phyloP scores from a whole-genome alignment of 352 stramenopile species.

The Pythium rhizo-oryzae region DNA sequence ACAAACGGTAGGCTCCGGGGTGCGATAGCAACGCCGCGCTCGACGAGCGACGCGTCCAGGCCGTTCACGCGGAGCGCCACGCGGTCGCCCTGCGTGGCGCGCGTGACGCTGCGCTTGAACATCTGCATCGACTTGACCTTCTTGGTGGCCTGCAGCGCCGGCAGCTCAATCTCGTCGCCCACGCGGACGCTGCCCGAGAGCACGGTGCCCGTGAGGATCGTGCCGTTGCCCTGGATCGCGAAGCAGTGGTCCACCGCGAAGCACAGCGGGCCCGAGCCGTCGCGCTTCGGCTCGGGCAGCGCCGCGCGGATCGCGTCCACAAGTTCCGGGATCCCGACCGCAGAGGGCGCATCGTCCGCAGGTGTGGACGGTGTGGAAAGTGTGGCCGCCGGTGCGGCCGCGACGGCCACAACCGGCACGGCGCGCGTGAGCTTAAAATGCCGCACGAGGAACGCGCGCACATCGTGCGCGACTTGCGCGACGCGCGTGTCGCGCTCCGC shows the following conservation, averaged over 20 bases:
- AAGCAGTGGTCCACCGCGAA: constrained; percentile 99
- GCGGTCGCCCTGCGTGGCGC: constrained; percentile 92
- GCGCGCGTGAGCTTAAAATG: constrained; percentile 54
- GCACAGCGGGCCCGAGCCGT: constrained; percentile 76
- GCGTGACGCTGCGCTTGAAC: constrained; percentile 92
- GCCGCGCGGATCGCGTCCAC: constrained; percentile 36
- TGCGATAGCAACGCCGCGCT: constrained; percentile 62
- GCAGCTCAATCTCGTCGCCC: constrained; percentile 95
- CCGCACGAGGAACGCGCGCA: constrained; percentile 59
- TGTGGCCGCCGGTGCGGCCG: constrained; percentile 44
- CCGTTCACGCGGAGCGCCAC: constrained; percentile 94
- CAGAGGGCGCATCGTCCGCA: too few species aligned
- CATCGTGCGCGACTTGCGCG: constrained; percentile 60
- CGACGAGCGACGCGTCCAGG: constrained; percentile 59
- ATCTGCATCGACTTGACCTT: constrained; percentile 99
- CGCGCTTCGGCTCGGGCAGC: constrained; percentile 46
- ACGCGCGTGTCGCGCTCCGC: constrained; percentile 63
- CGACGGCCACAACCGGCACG: constrained; percentile 89
- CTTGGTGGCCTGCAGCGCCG: constrained; percentile 74
- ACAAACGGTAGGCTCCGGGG: constrained; percentile 55
- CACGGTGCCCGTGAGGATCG: constrained; percentile 96
- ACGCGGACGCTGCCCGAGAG: constrained; percentile 86
- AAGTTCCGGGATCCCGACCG: constrained; percentile 78
- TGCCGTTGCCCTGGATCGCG: constrained; percentile 96
- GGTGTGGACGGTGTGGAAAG: not conserved